Conservation (phyloP, 2,329 filamentous ascomycete genomes). For the Stemphylium lycopersici region DNA sequence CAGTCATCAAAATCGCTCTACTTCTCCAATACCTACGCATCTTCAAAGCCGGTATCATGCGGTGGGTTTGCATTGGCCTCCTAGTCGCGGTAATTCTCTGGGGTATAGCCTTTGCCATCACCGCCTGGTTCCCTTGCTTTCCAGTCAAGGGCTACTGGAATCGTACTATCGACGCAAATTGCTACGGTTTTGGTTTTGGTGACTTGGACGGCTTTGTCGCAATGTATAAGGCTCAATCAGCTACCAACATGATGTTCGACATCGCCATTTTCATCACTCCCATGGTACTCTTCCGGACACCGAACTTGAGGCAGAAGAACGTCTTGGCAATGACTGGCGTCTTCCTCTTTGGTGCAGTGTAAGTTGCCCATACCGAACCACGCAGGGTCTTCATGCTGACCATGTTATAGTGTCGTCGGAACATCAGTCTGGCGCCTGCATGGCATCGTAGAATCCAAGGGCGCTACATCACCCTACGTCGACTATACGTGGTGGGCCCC, state of each 20-base stretch:
- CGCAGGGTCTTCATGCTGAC: conserved; percentile 12
- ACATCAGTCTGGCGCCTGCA: conserved; percentile 42
- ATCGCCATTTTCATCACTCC: conserved; percentile 40
- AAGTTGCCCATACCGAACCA: conserved; percentile 7
- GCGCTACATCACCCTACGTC: conserved; percentile 39
- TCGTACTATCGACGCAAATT: conserved; percentile 24
- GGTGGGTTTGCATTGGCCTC: conserved; percentile 33
- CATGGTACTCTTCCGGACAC: conserved; percentile 36
- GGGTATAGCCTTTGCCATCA: conserved; percentile 37
- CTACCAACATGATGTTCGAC: conserved; percentile 46
- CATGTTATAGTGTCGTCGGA: conserved; percentile 31
- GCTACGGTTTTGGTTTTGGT: conserved; percentile 38
- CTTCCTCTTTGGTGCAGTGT: conserved; percentile 43
- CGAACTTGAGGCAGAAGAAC: conserved; percentile 36
- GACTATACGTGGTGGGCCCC: conserved; percentile 44
- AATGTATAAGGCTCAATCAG: conserved; percentile 36
- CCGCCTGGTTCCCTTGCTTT: conserved; percentile 42
- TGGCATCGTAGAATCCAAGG: conserved; percentile 32
- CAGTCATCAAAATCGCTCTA: conserved; percentile 45
- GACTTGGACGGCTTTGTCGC: conserved; percentile 27
- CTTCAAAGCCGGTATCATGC: conserved; percentile 41
- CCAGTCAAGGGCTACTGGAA: conserved; percentile 37
- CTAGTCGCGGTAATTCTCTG: conserved; percentile 35
- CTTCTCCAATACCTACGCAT: conserved; percentile 48
- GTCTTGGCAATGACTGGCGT: conserved; percentile 39